Base-by-base conservation (phyloP, 2,329 filamentous ascomycete genomes). In the Aspergillus phoenicis region DNA sequence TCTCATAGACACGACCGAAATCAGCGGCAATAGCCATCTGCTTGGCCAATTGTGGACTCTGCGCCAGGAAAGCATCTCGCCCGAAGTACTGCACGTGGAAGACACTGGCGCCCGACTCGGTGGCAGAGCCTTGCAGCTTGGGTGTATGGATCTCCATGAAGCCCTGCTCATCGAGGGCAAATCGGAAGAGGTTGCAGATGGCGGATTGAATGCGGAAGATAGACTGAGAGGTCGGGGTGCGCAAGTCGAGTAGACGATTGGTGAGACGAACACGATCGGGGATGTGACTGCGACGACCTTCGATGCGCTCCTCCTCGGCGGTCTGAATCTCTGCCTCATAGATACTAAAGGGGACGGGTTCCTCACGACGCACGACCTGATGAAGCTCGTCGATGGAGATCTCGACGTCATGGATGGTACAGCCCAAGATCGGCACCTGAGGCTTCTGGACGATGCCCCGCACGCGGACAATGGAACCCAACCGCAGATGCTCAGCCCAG, bases 91-190 rank as follows among this genome's bases (percentile, higher is more conserved):
- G 91, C 52, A 96, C 87, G 73, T 91, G 88, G 82, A 97, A 97
- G 5, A 97, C 93, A 65, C 91, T 92, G 13, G 93, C 89, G 51
- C 93, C 93, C 51, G 91, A 96, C 76, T 97, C 93, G 0, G 93
- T 96, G 1, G 93, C 93, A 11, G 90, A 89, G 1, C 91, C 91
- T 80, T 96, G 92, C 47, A 97, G 82, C 78, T 97, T 97, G 2
- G 93, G 93, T 0, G 92, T 96, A 73, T 97, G 92, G 62, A 97
- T 97, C 77, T 97, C 93, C 61, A 96, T 89, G 73, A 97, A 97
- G 15, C 87, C 89, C 64, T 89, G 82, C 2, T 84, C 82, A 66
- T 94, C 90, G 0, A 97, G 84, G 2, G 89, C 87, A 8, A 84
- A 78, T 52, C 93, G 90, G 83, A 97, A 97, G 26, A 90, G 83